Conservation (phyloP, 2,329 filamentous ascomycete species). For the Ascochyta koolunga region DNA sequence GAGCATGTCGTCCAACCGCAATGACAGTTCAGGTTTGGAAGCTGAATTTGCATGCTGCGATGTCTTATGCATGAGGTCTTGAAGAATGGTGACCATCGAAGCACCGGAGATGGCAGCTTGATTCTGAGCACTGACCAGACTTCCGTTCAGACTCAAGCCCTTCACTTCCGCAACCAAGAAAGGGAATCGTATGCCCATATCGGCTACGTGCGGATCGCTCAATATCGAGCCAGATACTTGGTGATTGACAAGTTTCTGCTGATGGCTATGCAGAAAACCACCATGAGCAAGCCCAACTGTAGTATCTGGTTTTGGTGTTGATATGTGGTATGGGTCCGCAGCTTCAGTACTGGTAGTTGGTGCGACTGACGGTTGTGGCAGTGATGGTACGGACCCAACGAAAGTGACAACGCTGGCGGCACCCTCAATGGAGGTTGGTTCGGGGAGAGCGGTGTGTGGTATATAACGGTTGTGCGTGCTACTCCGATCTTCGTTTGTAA, state of each 20-base stretch:
- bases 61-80: too few relatives aligned
- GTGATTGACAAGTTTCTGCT: conserved; percentile 12
- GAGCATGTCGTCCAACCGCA: too few relatives aligned
- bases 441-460: conserved; percentile 10
- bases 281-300: conserved; percentile 21
- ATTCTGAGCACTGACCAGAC: conserved; percentile 23
- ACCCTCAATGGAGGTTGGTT: conserved; percentile 1
- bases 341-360: conserved; percentile 25
- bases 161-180: conserved; percentile 25
- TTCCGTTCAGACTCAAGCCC: conserved; percentile 19
- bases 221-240: conserved; percentile 19
- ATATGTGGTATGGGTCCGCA: conserved; percentile 26
- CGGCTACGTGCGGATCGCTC: conserved; percentile 23
- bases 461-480: conserved; percentile 2
- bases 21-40: too few relatives aligned
- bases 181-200: conserved; percentile 25
- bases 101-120: conserved; percentile 24
- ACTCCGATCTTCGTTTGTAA: conserved; percentile 10
- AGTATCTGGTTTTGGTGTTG: conserved; percentile 27
- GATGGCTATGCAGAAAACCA: conserved; percentile 10
- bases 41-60: too few relatives aligned
- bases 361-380: conserved; percentile 19
- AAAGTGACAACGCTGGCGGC: conserved; percentile 1
- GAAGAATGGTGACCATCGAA: conserved; percentile 21
- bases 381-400: conserved; percentile 18